Evolutionary conservation across 306 rosid species (phyloP).

Genomic region (Elaeagnus macrophylla): DNA sequence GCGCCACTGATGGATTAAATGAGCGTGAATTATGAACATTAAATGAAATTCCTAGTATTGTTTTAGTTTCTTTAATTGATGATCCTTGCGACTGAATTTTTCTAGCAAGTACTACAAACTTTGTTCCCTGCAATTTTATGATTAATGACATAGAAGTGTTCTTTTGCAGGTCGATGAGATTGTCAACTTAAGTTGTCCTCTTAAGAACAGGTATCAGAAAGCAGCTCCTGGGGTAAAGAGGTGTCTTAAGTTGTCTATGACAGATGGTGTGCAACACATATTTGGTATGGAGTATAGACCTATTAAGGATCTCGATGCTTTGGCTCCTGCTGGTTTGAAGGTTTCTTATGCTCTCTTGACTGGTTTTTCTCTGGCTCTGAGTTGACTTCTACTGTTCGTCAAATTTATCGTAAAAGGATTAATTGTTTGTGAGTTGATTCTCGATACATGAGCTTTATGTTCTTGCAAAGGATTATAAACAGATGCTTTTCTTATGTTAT

Average conservation of each 20-base stretch:
- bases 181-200: slow-evolving; percentile 55
- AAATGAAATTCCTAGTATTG: not conserved
- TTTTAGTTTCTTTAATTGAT: not conserved
- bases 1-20: not conserved
- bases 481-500: not conserved
- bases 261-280: slow-evolving; percentile 76
- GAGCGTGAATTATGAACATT: not conserved
- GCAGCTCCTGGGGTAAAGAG: slow-evolving; percentile 60
- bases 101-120: not conserved
- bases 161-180: slow-evolving; percentile 75
- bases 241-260: slow-evolving; percentile 81
- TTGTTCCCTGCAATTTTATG: not conserved
- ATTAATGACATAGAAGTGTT: not conserved
- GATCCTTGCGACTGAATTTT: not conserved
- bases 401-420: not conserved
- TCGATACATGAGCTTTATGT: too few species aligned
- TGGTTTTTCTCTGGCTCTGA: not conserved
- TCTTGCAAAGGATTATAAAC: too few species aligned
- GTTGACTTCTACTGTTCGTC: too few species aligned
- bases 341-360: slow-evolving; percentile 25
- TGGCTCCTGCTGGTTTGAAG: slow-evolving; percentile 82
- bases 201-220: slow-evolving; percentile 53
- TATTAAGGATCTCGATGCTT: slow-evolving; percentile 60
- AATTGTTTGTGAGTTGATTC: not conserved
- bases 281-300: slow-evolving; percentile 93